Conservation (phyloP, 2,329 filamentous ascomycete species). For the Triangularia verruculosa region DNA sequence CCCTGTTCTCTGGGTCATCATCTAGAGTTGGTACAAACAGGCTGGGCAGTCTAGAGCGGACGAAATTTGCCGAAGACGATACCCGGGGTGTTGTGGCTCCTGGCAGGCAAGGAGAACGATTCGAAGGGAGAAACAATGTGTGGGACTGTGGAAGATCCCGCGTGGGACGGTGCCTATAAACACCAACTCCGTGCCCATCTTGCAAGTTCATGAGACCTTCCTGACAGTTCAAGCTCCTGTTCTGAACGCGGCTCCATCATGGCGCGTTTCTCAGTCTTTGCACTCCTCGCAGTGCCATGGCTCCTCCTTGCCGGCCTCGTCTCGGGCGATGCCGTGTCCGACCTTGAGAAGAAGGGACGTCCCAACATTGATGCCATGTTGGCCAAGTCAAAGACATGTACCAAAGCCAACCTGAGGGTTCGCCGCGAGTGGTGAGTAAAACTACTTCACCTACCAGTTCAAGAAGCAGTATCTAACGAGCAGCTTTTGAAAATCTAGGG, state of each 20-base stretch:
- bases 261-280: conserved; percentile 25
- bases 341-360: conserved; percentile 31
- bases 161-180: conserved; percentile 9
- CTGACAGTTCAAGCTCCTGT: not conserved
- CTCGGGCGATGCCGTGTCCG: conserved; percentile 28
- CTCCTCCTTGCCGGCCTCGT: conserved; percentile 23
- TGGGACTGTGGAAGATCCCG: not conserved
- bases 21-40: not conserved
- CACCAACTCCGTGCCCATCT: not conserved
- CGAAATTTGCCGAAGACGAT: conserved; percentile 18
- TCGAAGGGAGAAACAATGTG: conserved; percentile 2
- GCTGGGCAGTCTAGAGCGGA: conserved; percentile 6
- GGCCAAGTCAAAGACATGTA: conserved; percentile 34
- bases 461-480: not conserved
- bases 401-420: conserved; percentile 32
- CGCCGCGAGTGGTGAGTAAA: conserved; percentile 31
- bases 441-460: not conserved
- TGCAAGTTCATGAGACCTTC: not conserved
- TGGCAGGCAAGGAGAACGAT: conserved; percentile 10
- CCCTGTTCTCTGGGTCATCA: not conserved
- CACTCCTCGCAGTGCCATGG: conserved; percentile 26
- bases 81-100: not conserved
- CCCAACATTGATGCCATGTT: conserved; percentile 29
- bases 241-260: conserved; percentile 17
- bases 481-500: conserved; percentile 24